Base-by-base conservation (phyloP, 2,329 filamentous ascomycete species). In the Rhinocladiella mackenziei region DNA sequence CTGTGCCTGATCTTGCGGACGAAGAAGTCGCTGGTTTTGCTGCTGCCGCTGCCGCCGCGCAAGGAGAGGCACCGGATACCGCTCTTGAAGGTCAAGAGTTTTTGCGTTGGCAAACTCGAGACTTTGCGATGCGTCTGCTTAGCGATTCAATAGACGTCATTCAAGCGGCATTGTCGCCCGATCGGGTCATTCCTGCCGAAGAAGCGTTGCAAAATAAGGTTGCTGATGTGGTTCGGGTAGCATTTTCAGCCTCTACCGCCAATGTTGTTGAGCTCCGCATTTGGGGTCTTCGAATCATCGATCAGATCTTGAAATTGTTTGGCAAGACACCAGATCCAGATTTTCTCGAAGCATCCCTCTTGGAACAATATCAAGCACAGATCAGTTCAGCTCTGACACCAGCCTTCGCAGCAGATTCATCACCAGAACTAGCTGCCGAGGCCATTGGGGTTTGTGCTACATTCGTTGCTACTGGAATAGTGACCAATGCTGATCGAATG, bases 401-500 rank as follows among this genome's bases (percentile, higher is more conserved):
- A 3, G 94, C 92, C 0, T 98, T 98, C 67, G 89, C 92, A 1
- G 84, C 83, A 3, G 92, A 98, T 64, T 98, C 92, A 0, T 96
- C 91, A 1, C 89, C 94, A 0, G 92, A 98, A 64, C 74, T 98
- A 11, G 94, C 92, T 5, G 89, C 92, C 0, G 91, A 96, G 62
- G 92, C 94, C 11, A 87, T 98, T 53, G 94, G 94, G 58, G 92
- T 98, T 5, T 98, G 92, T 60, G 92, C 91, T n/a, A 89, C 86
- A 1, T 98, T 98, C 66, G 94, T 98, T 59, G 86, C 91, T 0
- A 96, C 91, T 0, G 92, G 92, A 10, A 97, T 98, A 43, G 92
- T 98, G 6, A 96, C 89, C 0, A 92, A 97, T 64, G 81, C 97
- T 6, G 94, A 98, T 56, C 81, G 92, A n/a, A 98, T 98, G 92